A percentile compares a stretch with the other conserved stretches of the same genome.
Conservation (phyloP, 305 asterid genomes). For the Lippia alba region DNA sequence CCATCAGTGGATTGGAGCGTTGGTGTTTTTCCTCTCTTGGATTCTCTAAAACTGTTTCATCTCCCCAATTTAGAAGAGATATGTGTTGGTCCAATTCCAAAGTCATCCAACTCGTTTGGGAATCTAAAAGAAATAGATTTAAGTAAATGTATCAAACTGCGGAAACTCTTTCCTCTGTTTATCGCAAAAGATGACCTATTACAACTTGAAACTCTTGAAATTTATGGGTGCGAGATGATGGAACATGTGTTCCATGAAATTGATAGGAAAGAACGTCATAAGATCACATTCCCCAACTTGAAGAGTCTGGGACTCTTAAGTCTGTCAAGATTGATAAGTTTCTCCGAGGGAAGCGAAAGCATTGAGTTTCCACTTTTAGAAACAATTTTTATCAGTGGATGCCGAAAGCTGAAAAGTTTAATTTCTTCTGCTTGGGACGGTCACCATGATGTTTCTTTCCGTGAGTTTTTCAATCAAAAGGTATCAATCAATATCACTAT, state of each 20-base stretch:
- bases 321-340: slow-evolving; percentile 14
- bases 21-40: neutral
- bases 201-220: neutral
- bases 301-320: neutral
- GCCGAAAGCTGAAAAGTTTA: neutral
- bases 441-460: neutral
- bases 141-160: neutral
- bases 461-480: slow-evolving; percentile 20
- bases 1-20: too few species aligned
- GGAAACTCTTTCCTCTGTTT: neutral
- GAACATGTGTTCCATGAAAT: neutral
- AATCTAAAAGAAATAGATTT: neutral
- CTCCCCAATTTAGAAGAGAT: neutral
- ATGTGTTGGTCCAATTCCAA: neutral
- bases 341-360: slow-evolving; percentile 16
- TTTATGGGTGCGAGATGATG: neutral
- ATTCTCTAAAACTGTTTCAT: neutral
- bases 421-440: neutral
- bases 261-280: neutral
- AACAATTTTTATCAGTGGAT: rapidly evolving
- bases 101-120: neutral
- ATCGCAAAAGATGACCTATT: neutral
- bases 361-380: slow-evolving; percentile 24
- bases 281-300: slow-evolving; percentile 28
- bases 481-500: neutral